Evolutionary conservation across 2,329 filamentous ascomycete species (phyloP).

Genomic region (Phialocephala sp.): DNA sequence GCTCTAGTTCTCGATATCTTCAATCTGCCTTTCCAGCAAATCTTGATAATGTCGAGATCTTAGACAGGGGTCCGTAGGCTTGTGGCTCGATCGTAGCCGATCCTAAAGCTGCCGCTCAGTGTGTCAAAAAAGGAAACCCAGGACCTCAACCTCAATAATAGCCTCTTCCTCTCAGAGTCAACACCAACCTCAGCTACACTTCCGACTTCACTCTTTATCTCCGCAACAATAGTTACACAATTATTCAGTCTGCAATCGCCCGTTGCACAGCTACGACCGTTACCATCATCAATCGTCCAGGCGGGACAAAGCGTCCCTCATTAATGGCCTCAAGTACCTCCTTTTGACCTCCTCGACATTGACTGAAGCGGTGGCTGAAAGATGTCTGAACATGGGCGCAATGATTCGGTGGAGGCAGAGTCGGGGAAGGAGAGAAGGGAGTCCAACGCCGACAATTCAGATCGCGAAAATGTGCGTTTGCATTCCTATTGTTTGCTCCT

Average conservation of each 20-base stretch:
- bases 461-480: conserved; percentile 33
- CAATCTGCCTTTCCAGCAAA: not conserved
- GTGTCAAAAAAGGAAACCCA: not conserved
- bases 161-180: not conserved
- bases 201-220: conserved; percentile 2
- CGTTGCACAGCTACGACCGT: not conserved
- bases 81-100: not conserved
- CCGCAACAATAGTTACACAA: not conserved
- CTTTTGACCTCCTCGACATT: conserved; percentile 4
- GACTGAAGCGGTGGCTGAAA: not conserved
- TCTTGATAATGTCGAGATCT: not conserved
- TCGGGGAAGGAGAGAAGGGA: conserved; percentile 20
- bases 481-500: conserved; percentile 10
- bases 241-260: not conserved
- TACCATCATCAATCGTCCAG: not conserved
- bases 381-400: conserved; percentile 33
- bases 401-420: conserved; percentile 23
- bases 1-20: not conserved
- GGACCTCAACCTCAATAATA: not conserved
- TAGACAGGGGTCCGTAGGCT: too few species aligned
- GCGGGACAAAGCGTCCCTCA: not conserved
- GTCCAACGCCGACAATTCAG: conserved; percentile 28
- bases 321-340: conserved; percentile 10
- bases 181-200: not conserved
- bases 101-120: not conserved